Percentiles rank a stretch among this genome's conserved stretches.
These are phyloP conservation scores for Citrus cavaleriei DNA, from an alignment of 345 rosid species.

Conservation along the genomic window DNA sequence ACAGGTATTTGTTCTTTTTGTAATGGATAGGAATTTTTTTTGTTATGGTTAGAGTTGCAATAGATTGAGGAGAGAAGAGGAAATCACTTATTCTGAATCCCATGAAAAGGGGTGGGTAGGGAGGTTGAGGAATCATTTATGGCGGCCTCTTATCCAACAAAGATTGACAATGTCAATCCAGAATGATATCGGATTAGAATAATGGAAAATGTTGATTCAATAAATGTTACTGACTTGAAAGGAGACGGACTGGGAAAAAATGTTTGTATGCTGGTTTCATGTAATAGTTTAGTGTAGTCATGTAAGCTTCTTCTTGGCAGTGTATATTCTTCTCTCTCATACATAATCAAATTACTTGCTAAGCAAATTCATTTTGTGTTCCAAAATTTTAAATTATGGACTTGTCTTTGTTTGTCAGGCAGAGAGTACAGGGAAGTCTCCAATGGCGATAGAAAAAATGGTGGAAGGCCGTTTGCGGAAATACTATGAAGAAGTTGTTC, in stretches of 20 bases:
- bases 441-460: conserved; percentile 86
- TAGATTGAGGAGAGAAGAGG: neutral
- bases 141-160: neutral
- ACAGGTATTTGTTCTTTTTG: neutral
- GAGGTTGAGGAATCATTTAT: neutral
- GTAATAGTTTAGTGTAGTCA: neutral
- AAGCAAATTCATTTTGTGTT: neutral
- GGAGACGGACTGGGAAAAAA: neutral
- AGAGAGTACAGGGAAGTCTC: conserved; percentile 73
- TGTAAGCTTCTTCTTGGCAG: neutral
- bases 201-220: neutral
- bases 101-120: neutral
- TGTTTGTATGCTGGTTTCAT: neutral
- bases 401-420: conserved; percentile 56
- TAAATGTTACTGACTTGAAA: neutral
- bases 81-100: neutral
- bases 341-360: neutral
- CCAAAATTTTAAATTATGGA: neutral
- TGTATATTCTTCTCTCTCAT: neutral
- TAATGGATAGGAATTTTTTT: neutral
- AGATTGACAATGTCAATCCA: neutral
- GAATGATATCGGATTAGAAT: neutral
- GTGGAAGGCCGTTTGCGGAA: conserved; percentile 70
- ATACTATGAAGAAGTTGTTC: conserved; percentile 28
- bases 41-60: neutral